These are phyloP conservation scores for Acer saccharum DNA, from an alignment of 345 rosid species.

Conservation along the genomic window DNA sequence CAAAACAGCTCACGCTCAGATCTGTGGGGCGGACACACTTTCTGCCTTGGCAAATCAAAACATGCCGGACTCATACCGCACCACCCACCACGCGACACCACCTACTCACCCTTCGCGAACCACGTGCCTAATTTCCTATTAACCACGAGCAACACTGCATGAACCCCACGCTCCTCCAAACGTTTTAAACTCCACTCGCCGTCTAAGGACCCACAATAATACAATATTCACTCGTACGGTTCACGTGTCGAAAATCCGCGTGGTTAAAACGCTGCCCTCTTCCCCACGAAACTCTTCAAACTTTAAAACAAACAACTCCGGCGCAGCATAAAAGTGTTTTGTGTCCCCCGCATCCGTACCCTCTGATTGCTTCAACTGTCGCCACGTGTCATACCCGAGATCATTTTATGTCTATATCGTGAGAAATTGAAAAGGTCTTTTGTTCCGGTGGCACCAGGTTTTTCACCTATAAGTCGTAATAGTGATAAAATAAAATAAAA, in stretches of 20 bases:
- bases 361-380: background rate
- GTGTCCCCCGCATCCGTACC: background rate
- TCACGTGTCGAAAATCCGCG: background rate
- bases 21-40: slow-evolving; percentile 4
- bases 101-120: background rate
- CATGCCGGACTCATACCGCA: too few species aligned
- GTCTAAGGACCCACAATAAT: background rate
- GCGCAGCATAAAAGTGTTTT: background rate
- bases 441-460: background rate
- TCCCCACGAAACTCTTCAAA: background rate
- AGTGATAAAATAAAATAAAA: background rate
- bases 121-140: slow-evolving; percentile 9
- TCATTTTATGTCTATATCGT: background rate
- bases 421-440: slow-evolving; percentile 3
- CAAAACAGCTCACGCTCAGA: background rate
- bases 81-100: background rate
- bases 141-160: background rate
- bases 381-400: slow-evolving; percentile 7
- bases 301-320: background rate
- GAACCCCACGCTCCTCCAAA: background rate
- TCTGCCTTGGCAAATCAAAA: background rate
- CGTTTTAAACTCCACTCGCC: background rate
- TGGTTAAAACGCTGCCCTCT: background rate
- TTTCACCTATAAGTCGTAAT: background rate
- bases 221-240: background rate